phyloP scores from a whole-genome alignment of 192 early-diverging fungal genomes.

The Coemansia sp. region DNA sequence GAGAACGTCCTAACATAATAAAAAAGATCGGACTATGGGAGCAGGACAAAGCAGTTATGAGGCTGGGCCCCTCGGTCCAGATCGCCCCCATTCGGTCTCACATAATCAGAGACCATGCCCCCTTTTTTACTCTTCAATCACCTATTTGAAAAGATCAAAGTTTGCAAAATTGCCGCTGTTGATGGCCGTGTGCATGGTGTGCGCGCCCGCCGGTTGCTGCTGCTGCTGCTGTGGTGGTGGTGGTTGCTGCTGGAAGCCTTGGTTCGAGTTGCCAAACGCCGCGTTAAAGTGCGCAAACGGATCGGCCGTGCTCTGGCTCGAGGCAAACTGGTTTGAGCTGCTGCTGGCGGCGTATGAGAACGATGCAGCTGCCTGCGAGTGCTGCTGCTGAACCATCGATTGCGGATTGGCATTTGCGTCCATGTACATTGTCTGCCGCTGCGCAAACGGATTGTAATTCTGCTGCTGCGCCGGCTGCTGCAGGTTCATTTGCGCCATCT shows the following conservation, averaged over 20 bases:
- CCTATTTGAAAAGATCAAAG: constrained; percentile 36
- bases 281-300: constrained; percentile 7
- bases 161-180: constrained; percentile 45
- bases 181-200: constrained; percentile 13
- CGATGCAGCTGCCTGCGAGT: not conserved
- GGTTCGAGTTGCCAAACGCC: constrained; percentile 1
- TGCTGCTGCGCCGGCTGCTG: constrained; percentile 20
- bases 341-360: constrained; percentile 7
- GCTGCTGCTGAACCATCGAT: not conserved
- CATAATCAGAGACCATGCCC: no score
- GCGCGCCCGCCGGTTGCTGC: not conserved
- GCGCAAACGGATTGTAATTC: constrained; percentile 41
- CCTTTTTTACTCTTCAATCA: no score
- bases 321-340: not conserved
- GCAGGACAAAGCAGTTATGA: no score
- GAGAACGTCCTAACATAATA: no score
- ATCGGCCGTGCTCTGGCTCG: not conserved
- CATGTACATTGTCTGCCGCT: constrained; percentile 51
- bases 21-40: no score
- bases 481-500: constrained; percentile 35
- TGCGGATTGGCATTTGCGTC: not conserved
- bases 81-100: no score
- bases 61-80: no score
- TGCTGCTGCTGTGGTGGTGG: constrained; percentile 1
- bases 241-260: constrained; percentile 6